These are phyloP conservation scores for Hypholoma sublateritium DNA, from an alignment of 768 basidiomycete genomes.

Conservation along the genomic window DNA sequence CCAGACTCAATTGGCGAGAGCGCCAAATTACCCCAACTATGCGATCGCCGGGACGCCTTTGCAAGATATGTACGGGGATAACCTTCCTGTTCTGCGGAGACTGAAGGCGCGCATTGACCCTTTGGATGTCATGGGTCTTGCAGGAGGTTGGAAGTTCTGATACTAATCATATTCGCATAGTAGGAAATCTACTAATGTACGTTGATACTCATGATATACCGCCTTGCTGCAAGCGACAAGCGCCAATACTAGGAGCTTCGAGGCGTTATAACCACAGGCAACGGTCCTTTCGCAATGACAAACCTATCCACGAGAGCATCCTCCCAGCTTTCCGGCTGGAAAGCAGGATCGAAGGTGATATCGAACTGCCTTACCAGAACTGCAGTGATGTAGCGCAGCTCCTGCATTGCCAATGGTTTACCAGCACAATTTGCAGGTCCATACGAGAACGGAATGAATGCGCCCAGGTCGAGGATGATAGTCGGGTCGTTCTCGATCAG, in stretches of 20 bases:
- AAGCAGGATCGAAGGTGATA: slow-evolving; percentile 24
- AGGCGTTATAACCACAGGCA: slow-evolving; percentile 5
- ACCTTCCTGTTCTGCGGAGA: slow-evolving; percentile 37
- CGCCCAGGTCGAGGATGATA: slow-evolving; percentile 17
- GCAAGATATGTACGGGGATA: slow-evolving; percentile 47
- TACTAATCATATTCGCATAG: not conserved
- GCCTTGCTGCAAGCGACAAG: too few relatives aligned
- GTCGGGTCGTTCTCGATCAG: slow-evolving; percentile 13
- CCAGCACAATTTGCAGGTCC: slow-evolving; percentile 56
- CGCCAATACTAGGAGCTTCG: not conserved
- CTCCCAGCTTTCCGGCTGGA: slow-evolving; percentile 22
- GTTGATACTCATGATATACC: too few relatives aligned
- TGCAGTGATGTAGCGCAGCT: slow-evolving; percentile 30
- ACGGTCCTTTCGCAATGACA: slow-evolving; percentile 3
- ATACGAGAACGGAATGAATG: slow-evolving; percentile 38
- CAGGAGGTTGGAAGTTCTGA: slow-evolving; percentile 64
- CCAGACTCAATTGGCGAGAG: slow-evolving; percentile 33
- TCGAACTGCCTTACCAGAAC: slow-evolving; percentile 27
- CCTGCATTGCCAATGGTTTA: slow-evolving; percentile 34
- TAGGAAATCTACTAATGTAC: too few relatives aligned
- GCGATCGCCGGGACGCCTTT: slow-evolving; percentile 53
- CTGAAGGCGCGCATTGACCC: slow-evolving; percentile 55
- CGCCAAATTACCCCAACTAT: slow-evolving; percentile 59
- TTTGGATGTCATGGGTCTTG: slow-evolving; percentile 57
- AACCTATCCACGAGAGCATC: slow-evolving; percentile 26